These are phyloP conservation scores for Priceomyces melissophilus DNA, from an alignment of 805 yeast species.

Conservation along the genomic window DNA sequence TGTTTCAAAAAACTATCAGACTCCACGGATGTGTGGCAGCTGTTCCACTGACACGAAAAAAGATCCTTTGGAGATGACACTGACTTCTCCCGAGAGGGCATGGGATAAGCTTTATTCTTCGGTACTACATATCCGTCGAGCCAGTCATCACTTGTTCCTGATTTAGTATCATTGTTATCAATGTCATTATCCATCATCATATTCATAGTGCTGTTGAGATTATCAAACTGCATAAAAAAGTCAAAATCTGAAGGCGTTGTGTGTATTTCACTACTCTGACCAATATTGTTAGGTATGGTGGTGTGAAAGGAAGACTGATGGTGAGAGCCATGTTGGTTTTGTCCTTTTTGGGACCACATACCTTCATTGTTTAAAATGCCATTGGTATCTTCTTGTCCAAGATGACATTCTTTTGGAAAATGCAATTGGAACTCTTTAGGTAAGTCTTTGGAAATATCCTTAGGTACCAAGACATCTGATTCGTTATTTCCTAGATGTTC, in stretches of 20 bases:
- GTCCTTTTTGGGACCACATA: background rate
- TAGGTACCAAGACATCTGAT: constrained; percentile 1
- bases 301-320: constrained; percentile 49
- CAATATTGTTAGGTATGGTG: constrained; percentile 24
- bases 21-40: constrained; percentile 47
- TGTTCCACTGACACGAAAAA: constrained; percentile 62
- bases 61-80: background rate
- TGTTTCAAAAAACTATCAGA: constrained; percentile 31
- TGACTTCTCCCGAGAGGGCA: background rate
- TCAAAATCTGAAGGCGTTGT: constrained; percentile 33
- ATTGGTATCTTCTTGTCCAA: constrained; percentile 3
- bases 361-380: background rate
- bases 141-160: no score
- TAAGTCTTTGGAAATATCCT: background rate
- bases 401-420: constrained; percentile 40
- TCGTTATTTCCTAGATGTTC: constrained; percentile 7
- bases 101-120: no score
- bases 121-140: no score
- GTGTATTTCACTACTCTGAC: constrained; percentile 4
- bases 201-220: constrained; percentile 17
- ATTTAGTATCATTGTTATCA: no score
- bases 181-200: background rate
- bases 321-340: constrained; percentile 15
- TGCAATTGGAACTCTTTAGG: constrained; percentile 28
- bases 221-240: constrained; percentile 34